These are phyloP conservation scores for Cercospora beticola DNA, from an alignment of 2,329 filamentous ascomycete species.

Conservation along the genomic window DNA sequence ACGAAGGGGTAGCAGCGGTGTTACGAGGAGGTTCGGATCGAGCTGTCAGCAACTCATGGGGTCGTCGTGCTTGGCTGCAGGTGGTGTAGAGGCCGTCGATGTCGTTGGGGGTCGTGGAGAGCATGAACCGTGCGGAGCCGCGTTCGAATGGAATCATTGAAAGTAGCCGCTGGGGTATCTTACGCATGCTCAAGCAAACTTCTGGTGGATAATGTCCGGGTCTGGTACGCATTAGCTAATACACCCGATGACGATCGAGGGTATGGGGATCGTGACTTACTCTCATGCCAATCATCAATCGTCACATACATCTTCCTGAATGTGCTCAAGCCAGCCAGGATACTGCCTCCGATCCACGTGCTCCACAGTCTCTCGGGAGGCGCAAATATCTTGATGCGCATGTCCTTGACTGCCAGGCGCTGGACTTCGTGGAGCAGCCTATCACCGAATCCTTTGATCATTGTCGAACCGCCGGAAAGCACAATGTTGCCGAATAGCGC, in stretches of 20 bases:
- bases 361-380: constrained; percentile 97
- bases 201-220: constrained; percentile 96
- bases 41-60: neutral
- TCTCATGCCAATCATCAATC: constrained; percentile 99
- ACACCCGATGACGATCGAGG: constrained; percentile 11
- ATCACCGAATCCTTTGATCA: constrained; percentile 96
- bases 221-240: constrained; percentile 44
- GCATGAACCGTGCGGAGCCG: constrained; percentile 5
- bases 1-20: constrained; percentile 1
- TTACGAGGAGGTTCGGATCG: neutral
- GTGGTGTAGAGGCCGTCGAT: neutral
- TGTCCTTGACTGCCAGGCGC: constrained; percentile 92
- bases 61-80: neutral
- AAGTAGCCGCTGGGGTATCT: constrained; percentile 21
- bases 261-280: constrained; percentile 31
- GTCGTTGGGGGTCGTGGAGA: constrained; percentile 7
- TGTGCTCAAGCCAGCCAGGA: constrained; percentile 91
- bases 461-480: constrained; percentile 88
- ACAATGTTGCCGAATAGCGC: constrained; percentile 95
- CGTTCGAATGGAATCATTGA: constrained; percentile 6
- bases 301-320: constrained; percentile 99
- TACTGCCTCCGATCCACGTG: constrained; percentile 98
- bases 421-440: constrained; percentile 89
- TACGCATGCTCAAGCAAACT: constrained; percentile 68
- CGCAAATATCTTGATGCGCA: constrained; percentile 99